A percentile compares a stretch with the other conserved stretches of the same genome.
phyloP scores from a whole-genome alignment of 2,329 filamentous ascomycete genomes.

The Sarocladium oryzae region DNA sequence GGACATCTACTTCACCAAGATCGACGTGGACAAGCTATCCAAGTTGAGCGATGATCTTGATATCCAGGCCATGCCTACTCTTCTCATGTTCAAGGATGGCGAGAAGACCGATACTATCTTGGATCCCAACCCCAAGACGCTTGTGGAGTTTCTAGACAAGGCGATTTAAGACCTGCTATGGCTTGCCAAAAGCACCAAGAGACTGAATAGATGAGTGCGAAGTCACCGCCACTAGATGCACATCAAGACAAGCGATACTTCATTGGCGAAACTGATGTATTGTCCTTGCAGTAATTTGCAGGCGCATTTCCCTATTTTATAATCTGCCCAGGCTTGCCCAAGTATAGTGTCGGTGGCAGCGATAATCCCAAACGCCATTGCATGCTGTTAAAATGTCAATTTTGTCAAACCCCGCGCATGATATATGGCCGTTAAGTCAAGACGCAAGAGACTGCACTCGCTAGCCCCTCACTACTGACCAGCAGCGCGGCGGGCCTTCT shows the following conservation, averaged over 20 bases:
- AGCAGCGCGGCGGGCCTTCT: slow-evolving; percentile 32
- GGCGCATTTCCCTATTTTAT: slow-evolving; percentile 1
- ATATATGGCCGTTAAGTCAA: too few species aligned
- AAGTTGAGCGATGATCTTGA: slow-evolving; percentile 67
- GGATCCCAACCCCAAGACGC: slow-evolving; percentile 13
- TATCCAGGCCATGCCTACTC: slow-evolving; percentile 84
- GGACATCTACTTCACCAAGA: slow-evolving; percentile 67
- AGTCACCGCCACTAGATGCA: too few species aligned
- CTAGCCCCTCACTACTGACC: slow-evolving; percentile 16
- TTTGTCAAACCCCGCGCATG: too few species aligned
- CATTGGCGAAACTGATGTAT: too few species aligned
- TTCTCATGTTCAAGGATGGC: slow-evolving; percentile 72
- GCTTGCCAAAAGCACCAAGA: too few species aligned
- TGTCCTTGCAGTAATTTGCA: too few species aligned
- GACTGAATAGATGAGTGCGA: too few species aligned
- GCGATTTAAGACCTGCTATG: too few species aligned
- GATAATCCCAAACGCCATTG: slow-evolving; percentile 1
- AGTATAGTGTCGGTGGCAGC: background rate
- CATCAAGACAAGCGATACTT: too few species aligned
- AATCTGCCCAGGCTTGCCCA: background rate
- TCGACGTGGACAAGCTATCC: slow-evolving; percentile 75
- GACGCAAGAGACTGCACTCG: too few species aligned
- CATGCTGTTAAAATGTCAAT: background rate
- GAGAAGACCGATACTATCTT: slow-evolving; percentile 58
- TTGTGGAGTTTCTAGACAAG: slow-evolving; percentile 13